These are phyloP conservation scores for Cucurbita pepo DNA, from an alignment of 306 rosid species.

Conservation along the genomic window DNA sequence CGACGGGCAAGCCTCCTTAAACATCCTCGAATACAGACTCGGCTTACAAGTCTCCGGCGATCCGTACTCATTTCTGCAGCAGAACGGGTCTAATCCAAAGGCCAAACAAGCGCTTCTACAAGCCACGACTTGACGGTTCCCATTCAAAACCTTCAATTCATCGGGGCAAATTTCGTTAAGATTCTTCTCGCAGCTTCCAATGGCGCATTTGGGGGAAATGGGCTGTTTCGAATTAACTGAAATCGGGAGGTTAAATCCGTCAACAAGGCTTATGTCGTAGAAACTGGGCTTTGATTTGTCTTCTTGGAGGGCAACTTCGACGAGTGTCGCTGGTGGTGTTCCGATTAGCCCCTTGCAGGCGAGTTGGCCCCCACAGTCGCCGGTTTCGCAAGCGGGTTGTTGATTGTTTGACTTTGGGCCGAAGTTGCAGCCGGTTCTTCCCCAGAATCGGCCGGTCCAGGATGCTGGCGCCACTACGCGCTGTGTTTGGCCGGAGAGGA, in stretches of 20 bases:
- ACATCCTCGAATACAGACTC: slow-evolving; percentile 49
- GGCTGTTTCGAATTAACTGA: slow-evolving; percentile 19
- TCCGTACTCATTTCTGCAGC: slow-evolving; percentile 57
- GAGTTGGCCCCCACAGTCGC: slow-evolving; percentile 65
- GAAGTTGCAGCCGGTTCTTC: slow-evolving; percentile 66
- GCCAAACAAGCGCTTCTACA: slow-evolving; percentile 86
- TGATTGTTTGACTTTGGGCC: slow-evolving; percentile 10
- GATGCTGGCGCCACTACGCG: slow-evolving; percentile 37
- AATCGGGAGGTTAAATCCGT: slow-evolving; percentile 68
- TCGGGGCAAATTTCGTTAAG: slow-evolving; percentile 38
- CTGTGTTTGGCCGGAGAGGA: slow-evolving; percentile 32
- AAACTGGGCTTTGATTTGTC: slow-evolving; percentile 38
- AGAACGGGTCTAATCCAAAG: slow-evolving; percentile 45
- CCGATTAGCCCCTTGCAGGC: slow-evolving; percentile 78
- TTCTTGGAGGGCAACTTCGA: slow-evolving; percentile 46
- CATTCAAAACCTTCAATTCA: slow-evolving; percentile 39
- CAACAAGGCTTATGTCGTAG: slow-evolving; percentile 76
- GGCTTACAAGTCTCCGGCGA: slow-evolving; percentile 54
- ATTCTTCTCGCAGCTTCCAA: slow-evolving; percentile 48
- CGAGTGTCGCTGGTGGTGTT: slow-evolving; percentile 65
- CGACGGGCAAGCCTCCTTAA: slow-evolving; percentile 64
- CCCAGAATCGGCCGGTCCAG: slow-evolving; percentile 96
- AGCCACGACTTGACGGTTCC: slow-evolving; percentile 45
- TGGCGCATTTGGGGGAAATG: slow-evolving; percentile 21
- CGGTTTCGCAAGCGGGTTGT: slow-evolving; percentile 55